Base-by-base conservation (phyloP, 495 filamentous ascomycete genomes). In the Aspergillus olivimuriae region DNA sequence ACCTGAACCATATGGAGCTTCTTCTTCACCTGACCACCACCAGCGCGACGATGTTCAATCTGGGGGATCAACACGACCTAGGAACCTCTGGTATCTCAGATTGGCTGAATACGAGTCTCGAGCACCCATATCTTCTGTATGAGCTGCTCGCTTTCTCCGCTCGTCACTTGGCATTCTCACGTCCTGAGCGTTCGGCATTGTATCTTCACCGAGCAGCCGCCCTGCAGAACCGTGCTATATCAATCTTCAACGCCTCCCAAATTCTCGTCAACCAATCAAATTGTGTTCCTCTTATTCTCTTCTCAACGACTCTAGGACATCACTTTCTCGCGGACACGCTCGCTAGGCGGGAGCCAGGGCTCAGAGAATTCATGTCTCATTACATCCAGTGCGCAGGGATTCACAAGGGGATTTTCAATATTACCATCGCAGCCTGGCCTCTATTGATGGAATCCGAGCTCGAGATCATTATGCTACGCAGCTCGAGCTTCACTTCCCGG, bases 161-260 rank as follows among this genome's bases (percentile, higher is more conserved):
- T 4, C 48, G 63, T 4, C 73, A 76, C 32, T 48, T 74, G 11
- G 58, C 62, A 35, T 46, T 58, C 11, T 22, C 60, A 10, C 53
- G 49, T 5, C 66, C 66, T 9, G 51, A 57, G 0, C 49, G 41
- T 1, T 47, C 48, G 3, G 44, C 15, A 12, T 56, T 55, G 10
- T 72, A 74, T 44, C 53, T 57, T 31, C 52, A 65, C 32, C 58
- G 66, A n/a, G 69, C 73, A 10, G 61, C 67, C 11, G 52, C 63
- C n/a, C 53, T 76, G 2, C 71, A 75, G 36, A 73, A 65, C 0
- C 60, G 55, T 2, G 70, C 69, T 1, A 44, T 75, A 9, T 43
- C 55, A 4, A 51, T 70, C 1, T 76, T 76, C 54, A 74, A 73
- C 17, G 19, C 19, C 30, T n/a, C 52, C 51, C 43, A 50, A 48